Conservation (phyloP, 768 basidiomycete genomes). For the Leccinum fibrillosum region DNA sequence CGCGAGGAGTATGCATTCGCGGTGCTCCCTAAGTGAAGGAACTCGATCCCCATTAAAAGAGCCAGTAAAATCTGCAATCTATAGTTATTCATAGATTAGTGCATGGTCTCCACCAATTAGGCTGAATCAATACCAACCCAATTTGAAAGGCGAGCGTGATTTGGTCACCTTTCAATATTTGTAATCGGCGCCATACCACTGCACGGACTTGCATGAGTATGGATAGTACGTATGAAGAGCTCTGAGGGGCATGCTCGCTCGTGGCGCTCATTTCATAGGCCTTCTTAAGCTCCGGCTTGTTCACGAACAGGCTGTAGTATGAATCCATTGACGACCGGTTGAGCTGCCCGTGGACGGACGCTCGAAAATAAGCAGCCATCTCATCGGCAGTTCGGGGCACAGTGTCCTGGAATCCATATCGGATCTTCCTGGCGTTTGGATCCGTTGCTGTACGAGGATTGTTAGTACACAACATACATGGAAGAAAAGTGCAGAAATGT, state of each 20-base stretch:
- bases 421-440: constrained; percentile 51
- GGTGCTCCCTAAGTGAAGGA: constrained; percentile 35
- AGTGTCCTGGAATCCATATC: constrained; percentile 35
- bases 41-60: constrained; percentile 35
- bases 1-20: constrained; percentile 46
- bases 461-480: neutral
- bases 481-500: constrained; percentile 28
- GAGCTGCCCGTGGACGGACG: constrained; percentile 36
- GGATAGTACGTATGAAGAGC: constrained; percentile 44
- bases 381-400: constrained; percentile 56
- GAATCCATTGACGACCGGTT: constrained; percentile 47
- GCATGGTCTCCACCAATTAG: neutral
- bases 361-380: constrained; percentile 48
- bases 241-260: constrained; percentile 44
- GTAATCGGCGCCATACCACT: constrained; percentile 44
- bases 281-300: constrained; percentile 38
- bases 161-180: constrained; percentile 42
- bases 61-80: constrained; percentile 36
- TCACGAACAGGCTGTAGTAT: constrained; percentile 44
- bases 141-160: constrained; percentile 31
- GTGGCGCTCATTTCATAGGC: constrained; percentile 47
- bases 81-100: neutral
- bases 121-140: neutral
- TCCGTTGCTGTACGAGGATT: constrained; percentile 43
- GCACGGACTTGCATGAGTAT: constrained; percentile 43